Evolutionary conservation across 441 rosid species (phyloP).

Genomic region (Euphorbia neoarborescens): DNA sequence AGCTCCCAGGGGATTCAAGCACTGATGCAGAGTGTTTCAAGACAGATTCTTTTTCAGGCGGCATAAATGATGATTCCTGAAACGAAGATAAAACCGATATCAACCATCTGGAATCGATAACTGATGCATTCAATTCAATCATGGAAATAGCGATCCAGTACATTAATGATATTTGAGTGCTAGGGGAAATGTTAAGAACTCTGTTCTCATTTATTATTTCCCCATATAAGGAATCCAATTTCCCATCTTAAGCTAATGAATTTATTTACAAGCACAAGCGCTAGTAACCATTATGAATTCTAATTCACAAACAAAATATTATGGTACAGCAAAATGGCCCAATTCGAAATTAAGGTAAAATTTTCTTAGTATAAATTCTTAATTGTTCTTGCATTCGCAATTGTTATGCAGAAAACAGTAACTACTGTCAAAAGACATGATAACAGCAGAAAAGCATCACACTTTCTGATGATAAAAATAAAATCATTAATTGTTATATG

Average conservation of each 20-base stretch:
- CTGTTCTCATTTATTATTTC: neutral
- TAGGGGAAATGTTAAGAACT: neutral
- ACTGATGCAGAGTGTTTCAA: slow-evolving; percentile 35
- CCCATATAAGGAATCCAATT: neutral
- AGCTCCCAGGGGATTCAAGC: slow-evolving; percentile 43
- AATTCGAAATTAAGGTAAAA: neutral
- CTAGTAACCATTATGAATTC: neutral
- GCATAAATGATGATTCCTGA: slow-evolving; percentile 45
- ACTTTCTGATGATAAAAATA: neutral
- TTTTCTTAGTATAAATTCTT: neutral
- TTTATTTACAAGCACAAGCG: neutral
- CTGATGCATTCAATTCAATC: neutral
- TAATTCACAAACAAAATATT: neutral
- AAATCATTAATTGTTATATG: neutral
- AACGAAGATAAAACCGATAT: slow-evolving; percentile 12
- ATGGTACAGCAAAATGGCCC: neutral
- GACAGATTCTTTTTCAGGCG: slow-evolving; percentile 30
- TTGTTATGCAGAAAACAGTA: neutral
- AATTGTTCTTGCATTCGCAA: neutral
- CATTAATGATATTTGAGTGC: neutral
- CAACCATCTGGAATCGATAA: neutral
- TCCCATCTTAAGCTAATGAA: neutral
- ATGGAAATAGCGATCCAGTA: neutral
- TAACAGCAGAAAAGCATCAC: neutral
- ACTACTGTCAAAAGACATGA: neutral